Percentiles rank a stretch among this genome's conserved stretches.
phyloP scores from a whole-genome alignment of 176 grass and related monocot genomes.

The Carex scoparia region DNA sequence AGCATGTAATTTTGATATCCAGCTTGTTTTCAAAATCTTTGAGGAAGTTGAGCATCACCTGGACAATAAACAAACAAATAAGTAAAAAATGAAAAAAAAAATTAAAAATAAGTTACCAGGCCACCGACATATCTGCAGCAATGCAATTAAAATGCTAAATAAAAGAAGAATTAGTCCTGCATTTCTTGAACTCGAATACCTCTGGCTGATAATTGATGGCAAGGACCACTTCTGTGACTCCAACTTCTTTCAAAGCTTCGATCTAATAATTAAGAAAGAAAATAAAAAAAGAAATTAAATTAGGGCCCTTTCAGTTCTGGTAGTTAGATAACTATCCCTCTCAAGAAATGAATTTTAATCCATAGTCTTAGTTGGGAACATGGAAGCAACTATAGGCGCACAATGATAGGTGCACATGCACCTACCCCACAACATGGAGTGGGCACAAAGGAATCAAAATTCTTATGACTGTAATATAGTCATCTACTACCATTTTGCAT shows the following conservation, averaged over 20 bases:
- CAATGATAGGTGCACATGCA: slow-evolving; percentile 4
- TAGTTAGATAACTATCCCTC: background rate
- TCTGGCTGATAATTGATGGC: slow-evolving; percentile 94
- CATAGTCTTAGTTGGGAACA: background rate
- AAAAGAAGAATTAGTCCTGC: background rate
- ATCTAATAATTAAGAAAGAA: slow-evolving; percentile 44
- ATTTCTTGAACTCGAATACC: slow-evolving; percentile 26
- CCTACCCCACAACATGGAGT: background rate
- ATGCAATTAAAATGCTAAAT: background rate
- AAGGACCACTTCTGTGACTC: slow-evolving; percentile 75
- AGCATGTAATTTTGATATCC: slow-evolving; percentile 80
- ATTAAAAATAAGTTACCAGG: background rate
- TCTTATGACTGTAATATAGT: background rate
- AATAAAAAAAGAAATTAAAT: background rate
- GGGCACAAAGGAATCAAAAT: background rate
- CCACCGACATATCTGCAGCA: background rate
- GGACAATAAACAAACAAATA: slow-evolving; percentile 18
- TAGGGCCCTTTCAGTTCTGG: background rate
- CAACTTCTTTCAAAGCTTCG: slow-evolving; percentile 84
- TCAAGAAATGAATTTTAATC: background rate
- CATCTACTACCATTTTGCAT: background rate
- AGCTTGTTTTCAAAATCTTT: slow-evolving; percentile 86
- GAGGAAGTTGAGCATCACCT: slow-evolving; percentile 87
- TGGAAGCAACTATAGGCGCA: background rate
- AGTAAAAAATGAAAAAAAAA: background rate